Evolutionary conservation across 306 rosid species (phyloP), one percentile per base, ranked within the genome.

Genomic region (Trifolium dubium): DNA sequence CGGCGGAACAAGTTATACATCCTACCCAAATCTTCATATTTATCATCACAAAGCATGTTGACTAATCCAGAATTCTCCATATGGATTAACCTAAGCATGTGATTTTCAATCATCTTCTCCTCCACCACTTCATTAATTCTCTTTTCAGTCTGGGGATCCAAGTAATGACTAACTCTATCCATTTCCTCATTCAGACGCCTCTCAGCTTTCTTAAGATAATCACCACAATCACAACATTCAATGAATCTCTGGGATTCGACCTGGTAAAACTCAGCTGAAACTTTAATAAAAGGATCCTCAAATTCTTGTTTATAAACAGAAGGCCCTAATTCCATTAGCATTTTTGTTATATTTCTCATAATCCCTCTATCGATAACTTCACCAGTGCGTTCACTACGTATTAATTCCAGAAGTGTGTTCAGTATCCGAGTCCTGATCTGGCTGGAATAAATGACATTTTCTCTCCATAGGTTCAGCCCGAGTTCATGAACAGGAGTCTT

Each of bases 401-500:
- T 89, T 61, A 91, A 85, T 49, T 89, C 98, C 66, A 93, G 84
- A 79, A 93, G 94, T 1, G 88, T 88, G 74, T 72, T 83, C 58
- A 85, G 78, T 70, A 93, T 86, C 77, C 98, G 90, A 43, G 69
- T 79, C 87, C 89, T 89, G 73, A 89, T 93, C 80, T 89, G 93
- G 88, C 76, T 74, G 60, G 91, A 89, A 77, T 89, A 88, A 73
- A 89, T 85, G 64, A 89, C 90, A 35, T 79, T 86, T 78, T 93
- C 98, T 81, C 93, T 91, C 98, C 98, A 93, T 32, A 93, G 88
- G 71, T 88, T 93, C 77, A 93, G 83, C 77, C 98, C 98, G 65
- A 93, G 96, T 79, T 93, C 97, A 29, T 93, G 92, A 74, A 93
- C 98, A 39, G 93, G 97, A 11, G 92, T 91, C 82, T 88, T 93